Percentiles rank a stretch among this genome's conserved stretches.
Evolutionary conservation across 2,329 filamentous ascomycete species (phyloP).

Genomic region (Ophiostoma tasmaniense): DNA sequence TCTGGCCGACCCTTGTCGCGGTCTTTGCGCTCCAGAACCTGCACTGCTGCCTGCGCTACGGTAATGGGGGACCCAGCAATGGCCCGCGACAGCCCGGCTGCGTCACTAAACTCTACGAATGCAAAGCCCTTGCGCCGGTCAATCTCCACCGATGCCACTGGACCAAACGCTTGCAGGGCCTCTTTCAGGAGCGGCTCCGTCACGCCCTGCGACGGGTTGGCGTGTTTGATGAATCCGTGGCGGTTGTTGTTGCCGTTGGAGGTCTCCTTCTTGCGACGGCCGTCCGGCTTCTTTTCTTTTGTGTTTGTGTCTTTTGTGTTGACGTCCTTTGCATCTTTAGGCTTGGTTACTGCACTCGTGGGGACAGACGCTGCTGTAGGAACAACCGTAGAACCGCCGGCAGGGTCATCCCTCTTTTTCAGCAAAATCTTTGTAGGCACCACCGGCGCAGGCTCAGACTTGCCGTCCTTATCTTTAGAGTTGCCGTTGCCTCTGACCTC

Average conservation of each 20-base stretch:
- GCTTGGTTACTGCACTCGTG: neutral
- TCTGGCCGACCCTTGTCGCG: constrained; percentile 25
- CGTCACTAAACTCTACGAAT: constrained; percentile 78
- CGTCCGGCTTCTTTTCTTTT: neutral
- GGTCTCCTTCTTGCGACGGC: constrained; percentile 17
- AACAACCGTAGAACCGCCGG: constrained; percentile 8
- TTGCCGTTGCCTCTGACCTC: neutral
- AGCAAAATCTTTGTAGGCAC: constrained; percentile 28
- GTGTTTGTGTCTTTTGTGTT: neutral
- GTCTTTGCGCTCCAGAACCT: constrained; percentile 76
- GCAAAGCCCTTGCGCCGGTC: constrained; percentile 93
- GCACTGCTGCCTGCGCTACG: constrained; percentile 77
- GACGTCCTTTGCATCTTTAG: neutral
- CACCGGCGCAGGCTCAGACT: constrained; percentile 7
- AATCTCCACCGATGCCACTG: constrained; percentile 74
- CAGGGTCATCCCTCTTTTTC: constrained; percentile 32
- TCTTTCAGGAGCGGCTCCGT: constrained; percentile 72
- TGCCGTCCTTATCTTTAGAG: neutral
- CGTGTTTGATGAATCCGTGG: constrained; percentile 71
- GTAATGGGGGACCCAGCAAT: constrained; percentile 72
- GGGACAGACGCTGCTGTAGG: constrained; percentile 16
- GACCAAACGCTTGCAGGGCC: constrained; percentile 65
- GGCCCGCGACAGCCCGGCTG: constrained; percentile 65
- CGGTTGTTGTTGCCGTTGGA: constrained; percentile 45
- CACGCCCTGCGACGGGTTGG: constrained; percentile 83